Evolutionary conservation across 2,329 filamentous ascomycete genomes (phyloP), one percentile per base, ranked within the genome.

Genomic region (Triangularia setosa): DNA sequence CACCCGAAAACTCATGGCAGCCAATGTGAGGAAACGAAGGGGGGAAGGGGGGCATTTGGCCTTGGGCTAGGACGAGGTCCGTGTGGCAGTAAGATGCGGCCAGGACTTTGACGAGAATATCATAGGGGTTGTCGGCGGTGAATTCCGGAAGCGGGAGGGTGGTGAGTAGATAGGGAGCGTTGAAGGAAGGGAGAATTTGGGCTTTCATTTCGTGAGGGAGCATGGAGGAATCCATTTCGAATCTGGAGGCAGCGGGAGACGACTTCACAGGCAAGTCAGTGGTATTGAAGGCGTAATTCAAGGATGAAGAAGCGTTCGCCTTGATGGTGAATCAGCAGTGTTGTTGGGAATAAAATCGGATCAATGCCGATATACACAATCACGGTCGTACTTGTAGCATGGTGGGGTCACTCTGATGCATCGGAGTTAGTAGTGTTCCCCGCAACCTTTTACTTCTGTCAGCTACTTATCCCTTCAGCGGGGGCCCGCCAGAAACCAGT

Each of bases 21-120:
- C 79, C 76, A 35, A 81, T 70, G 66, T 80, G 79, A 7, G 80
- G 80, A 58, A 81, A 77, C 3, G 67, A 68, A 1, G 73, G 73
- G 0, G 79, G 78, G 30, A 70, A 63, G n/a, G 71, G 72, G 14
- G 64, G 65, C 68, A 74, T 72, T 53, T 70, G 64, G 52, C 72
- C 73, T 11, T 69, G 63, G 12, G 72, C 68, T 9, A 74, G 69
- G 27, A 74, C 73, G 18, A 69, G 68, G 65, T 74, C 73, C 11
- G 79, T 81, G 68, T 81, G 79, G 70, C 79, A 81, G 68, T 81
- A 82, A 1, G 78, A 80, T 9, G 79, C 79, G 4, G 80, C 80
- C 57, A 78, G 75, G 40, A 82, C 79, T 63, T 75, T 76, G 69
- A 82, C 76, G 18, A 82, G 75, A 24, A 82, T 58, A 64, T 81